Evolutionary conservation across 108 stramenopile genomes (phyloP).

Genomic region (Mediolabrus comicus): DNA sequence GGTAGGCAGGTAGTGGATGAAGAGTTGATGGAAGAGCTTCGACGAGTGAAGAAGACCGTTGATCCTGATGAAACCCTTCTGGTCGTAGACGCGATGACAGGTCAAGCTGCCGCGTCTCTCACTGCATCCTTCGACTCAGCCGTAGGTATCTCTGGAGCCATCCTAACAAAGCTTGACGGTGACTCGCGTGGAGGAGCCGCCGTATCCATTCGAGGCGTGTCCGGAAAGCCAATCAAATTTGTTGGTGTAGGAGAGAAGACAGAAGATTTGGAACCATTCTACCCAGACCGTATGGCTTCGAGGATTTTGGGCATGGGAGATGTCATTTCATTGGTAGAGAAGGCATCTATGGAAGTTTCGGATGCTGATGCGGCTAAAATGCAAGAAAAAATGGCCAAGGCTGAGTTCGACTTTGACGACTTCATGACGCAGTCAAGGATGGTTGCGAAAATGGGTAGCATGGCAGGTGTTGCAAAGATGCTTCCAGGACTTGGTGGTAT

Average conservation of each 20-base stretch:
- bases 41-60: constrained; percentile 73
- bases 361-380: constrained; percentile 82
- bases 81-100: constrained; percentile 97
- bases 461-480: constrained; percentile 93
- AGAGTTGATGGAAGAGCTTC: constrained; percentile 91
- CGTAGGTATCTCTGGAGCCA: constrained; percentile 91
- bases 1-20: constrained; percentile 95
- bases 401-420: constrained; percentile 93
- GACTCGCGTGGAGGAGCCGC: constrained; percentile 95
- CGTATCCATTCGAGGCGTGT: constrained; percentile 89
- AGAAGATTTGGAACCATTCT: constrained; percentile 93
- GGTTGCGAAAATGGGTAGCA: constrained; percentile 85
- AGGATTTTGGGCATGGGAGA: constrained; percentile 97
- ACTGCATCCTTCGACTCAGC: constrained; percentile 93
- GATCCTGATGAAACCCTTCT: constrained; percentile 93
- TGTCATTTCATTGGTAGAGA: constrained; percentile 93
- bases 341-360: constrained; percentile 87
- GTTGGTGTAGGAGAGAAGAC: constrained; percentile 93
- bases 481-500: constrained; percentile 90
- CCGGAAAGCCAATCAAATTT: constrained; percentile 96
- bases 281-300: constrained; percentile 95
- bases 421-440: constrained; percentile 85
- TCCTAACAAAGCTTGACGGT: constrained; percentile 95
- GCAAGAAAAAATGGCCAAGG: constrained; percentile 88
- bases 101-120: constrained; percentile 94